Evolutionary conservation across 2,329 filamentous ascomycete species (phyloP), one percentile per base, ranked within the genome.

Genomic region (Ophiostoma populinum): DNA sequence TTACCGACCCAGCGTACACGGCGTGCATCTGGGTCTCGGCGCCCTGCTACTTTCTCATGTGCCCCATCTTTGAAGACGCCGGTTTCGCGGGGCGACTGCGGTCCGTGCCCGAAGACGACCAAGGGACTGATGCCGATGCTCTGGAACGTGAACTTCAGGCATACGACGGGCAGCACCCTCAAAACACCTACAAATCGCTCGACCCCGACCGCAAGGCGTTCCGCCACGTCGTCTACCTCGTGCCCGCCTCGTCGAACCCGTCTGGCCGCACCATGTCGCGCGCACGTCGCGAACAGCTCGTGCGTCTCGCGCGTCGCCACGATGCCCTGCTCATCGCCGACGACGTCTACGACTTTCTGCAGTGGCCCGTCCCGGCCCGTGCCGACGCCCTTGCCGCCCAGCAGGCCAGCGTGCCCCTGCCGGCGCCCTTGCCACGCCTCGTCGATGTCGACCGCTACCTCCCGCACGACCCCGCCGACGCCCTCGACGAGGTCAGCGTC

Each of bases 291-390:
- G 58, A 74, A 42, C 61, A 61, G 9, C 64, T 95, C 4, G 73
- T 95, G 17, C 59, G 61, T n/a, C 55, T 94, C 6, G 87, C 87
- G 0, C 67, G 87, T 38, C 62, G 74, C 39, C 72, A 78, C 51
- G 75, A 95, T 51, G 82, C 81, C 6, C 65, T 95, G n/a, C 56
- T 94, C 37, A 65, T 94, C 19, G 71, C 71, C 32, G 87, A 95
- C 56, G 90, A 98, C 52, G 85, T 95, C 8, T 98, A 98, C 51
- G 87, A 95, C 52, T 78, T 87, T 44, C 63, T 95, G 5, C 80
- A 86, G 51, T 94, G 85, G 82, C 67, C 70, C 3, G 49, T 56
- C 29, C 24, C 41, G 13, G 27, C 10, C 8, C 20, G 15, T 2
- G 24, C 25, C 11, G 34, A 20, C 13, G 30, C n/a, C 5, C 22